These are phyloP conservation scores for Moricandia arvensis DNA, from an alignment of 345 rosid species.

Conservation along the genomic window DNA sequence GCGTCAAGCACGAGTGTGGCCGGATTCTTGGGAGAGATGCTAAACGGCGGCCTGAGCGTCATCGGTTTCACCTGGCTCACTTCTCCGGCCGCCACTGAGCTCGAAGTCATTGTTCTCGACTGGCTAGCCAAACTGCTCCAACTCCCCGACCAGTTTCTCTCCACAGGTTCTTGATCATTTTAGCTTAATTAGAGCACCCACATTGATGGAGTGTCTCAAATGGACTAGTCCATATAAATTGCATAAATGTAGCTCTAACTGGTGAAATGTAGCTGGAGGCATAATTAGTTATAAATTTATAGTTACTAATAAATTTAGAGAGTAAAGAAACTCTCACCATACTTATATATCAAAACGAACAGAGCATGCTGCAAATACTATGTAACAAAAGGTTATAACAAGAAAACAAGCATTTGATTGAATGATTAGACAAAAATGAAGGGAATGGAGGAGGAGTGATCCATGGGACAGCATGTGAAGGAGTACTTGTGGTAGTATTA, in stretches of 20 bases:
- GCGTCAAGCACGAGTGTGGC: conserved; percentile 32
- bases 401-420: neutral
- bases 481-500: conserved; percentile 63
- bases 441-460: conserved; percentile 88
- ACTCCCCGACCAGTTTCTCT: conserved; percentile 71
- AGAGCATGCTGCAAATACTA: no score
- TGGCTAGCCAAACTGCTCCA: conserved; percentile 83
- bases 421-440: conserved; percentile 1
- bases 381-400: neutral
- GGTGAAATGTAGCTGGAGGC: no score
- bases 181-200: neutral
- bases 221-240: no score
- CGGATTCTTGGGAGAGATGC: conserved; percentile 36
- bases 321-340: no score
- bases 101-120: conserved; percentile 52
- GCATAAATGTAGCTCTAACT: no score
- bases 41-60: conserved; percentile 24
- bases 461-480: conserved; percentile 86
- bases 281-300: no score
- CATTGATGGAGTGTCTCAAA: no score
- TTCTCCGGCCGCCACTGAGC: conserved; percentile 34
- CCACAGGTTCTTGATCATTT: conserved; percentile 42
- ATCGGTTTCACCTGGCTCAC: conserved; percentile 27
- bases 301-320: no score
- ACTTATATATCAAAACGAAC: no score